Evolutionary conservation across 2,329 filamentous ascomycete genomes (phyloP).

Genomic region (Trichoderma sp.): DNA sequence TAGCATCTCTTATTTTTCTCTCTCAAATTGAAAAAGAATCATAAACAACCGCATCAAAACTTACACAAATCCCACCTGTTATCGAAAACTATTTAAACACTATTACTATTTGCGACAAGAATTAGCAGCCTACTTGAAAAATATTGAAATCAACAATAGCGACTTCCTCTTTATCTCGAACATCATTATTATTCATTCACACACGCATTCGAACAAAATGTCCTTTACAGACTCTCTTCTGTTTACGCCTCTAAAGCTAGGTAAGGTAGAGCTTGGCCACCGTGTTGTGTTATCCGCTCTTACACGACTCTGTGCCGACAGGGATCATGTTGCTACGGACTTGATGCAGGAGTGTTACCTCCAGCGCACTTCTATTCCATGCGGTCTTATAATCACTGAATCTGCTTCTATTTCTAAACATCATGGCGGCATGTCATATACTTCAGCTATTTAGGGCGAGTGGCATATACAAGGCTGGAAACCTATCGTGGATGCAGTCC

Average conservation of each 20-base stretch:
- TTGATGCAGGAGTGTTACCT: slow-evolving; percentile 1
- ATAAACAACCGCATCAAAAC: background rate
- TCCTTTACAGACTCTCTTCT: background rate
- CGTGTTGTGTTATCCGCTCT: background rate
- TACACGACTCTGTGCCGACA: background rate
- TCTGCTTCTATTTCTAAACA: slow-evolving; percentile 37
- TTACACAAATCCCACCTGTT: background rate
- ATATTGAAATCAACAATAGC: background rate
- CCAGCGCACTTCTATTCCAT: background rate
- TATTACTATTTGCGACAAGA: background rate
- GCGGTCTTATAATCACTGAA: background rate
- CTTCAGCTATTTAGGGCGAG: slow-evolving; percentile 3
- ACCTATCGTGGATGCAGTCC: background rate
- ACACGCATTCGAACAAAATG: background rate
- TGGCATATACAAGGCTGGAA: slow-evolving; percentile 6
- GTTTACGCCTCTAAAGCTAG: background rate
- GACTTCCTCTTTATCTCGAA: background rate
- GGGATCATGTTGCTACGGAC: background rate
- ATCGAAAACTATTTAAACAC: background rate
- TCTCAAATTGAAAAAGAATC: background rate
- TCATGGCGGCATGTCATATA: slow-evolving; percentile 31
- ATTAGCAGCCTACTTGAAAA: background rate
- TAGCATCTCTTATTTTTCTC: background rate
- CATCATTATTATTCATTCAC: background rate
- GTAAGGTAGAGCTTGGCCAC: slow-evolving; percentile 1